Evolutionary conservation across 148 eudicot species (phyloP).

Genomic region (Nepenthes gracilis): DNA sequence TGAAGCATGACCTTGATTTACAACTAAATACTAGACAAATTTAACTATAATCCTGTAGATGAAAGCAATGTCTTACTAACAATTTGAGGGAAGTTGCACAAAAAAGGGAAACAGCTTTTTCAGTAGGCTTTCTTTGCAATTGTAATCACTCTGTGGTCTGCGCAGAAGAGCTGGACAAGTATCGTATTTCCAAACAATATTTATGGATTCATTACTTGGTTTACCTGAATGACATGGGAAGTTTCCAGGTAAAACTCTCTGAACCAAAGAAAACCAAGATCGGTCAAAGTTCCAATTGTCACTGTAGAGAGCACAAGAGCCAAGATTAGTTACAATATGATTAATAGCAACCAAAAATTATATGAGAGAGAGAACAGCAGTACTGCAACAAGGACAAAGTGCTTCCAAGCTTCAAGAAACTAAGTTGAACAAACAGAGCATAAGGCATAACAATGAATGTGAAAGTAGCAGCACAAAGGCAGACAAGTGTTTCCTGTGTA

Average conservation of each 20-base stretch:
- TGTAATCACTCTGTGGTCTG: too few species aligned
- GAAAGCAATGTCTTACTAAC: too few species aligned
- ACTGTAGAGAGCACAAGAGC: constrained; percentile 36
- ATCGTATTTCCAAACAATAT: background rate
- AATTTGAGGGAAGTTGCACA: too few species aligned
- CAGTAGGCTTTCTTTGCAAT: too few species aligned
- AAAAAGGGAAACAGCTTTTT: too few species aligned
- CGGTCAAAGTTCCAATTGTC: constrained; percentile 73
- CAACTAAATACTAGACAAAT: too few species aligned
- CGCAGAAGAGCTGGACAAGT: background rate
- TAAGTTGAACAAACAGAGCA: background rate
- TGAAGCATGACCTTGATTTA: too few species aligned
- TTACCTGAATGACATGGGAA: constrained; percentile 98
- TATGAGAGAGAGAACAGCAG: too few species aligned
- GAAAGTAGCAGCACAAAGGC: background rate
- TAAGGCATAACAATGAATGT: background rate
- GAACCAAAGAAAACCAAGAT: constrained; percentile 96
- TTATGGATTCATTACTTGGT: background rate
- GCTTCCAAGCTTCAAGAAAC: too few species aligned
- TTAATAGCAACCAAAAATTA: background rate
- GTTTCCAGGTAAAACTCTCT: constrained; percentile 98
- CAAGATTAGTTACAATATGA: background rate
- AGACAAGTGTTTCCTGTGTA: too few species aligned
- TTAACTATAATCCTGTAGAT: too few species aligned
- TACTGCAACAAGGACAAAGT: too few species aligned